phyloP scores from a whole-genome alignment of 148 eudicot species.

The Silene latifolia region DNA sequence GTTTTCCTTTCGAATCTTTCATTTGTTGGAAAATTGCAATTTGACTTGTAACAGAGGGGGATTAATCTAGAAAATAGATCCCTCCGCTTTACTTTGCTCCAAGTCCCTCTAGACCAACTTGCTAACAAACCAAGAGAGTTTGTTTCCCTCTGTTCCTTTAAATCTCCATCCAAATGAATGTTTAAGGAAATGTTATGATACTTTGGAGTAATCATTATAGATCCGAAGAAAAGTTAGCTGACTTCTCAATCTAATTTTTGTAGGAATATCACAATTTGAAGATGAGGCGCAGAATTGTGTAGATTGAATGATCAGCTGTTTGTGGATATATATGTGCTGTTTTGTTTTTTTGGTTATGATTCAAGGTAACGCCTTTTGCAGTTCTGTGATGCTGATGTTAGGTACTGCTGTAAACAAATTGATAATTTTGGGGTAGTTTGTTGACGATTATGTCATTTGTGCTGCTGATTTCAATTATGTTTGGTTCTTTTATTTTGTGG shows the following conservation, averaged over 20 bases:
- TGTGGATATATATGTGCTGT: constrained; percentile 9
- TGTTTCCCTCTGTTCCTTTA: neutral
- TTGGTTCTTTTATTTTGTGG: neutral
- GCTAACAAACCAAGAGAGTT: neutral
- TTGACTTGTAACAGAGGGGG: neutral
- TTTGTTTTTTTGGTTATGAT: constrained; percentile 19
- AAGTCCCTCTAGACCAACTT: neutral
- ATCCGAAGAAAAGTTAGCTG: neutral
- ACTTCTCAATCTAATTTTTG: neutral
- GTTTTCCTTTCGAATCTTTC: neutral
- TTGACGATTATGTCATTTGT: neutral
- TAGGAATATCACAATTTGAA: constrained; percentile 69
- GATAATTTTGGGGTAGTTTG: neutral
- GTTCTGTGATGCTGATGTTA: neutral
- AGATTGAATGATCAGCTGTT: constrained; percentile 45
- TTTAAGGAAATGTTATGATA: too few relatives aligned
- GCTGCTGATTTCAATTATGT: neutral
- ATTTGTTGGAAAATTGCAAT: neutral
- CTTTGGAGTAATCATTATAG: neutral
- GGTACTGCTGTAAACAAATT: neutral
- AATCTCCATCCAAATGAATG: neutral
- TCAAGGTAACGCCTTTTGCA: constrained; percentile 24
- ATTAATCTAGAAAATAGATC: neutral
- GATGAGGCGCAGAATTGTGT: constrained; percentile 65
- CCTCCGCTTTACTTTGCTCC: neutral